These are phyloP conservation scores for Saccharomycopsis sp. DNA, from an alignment of 805 yeast genomes.

Conservation along the genomic window DNA sequence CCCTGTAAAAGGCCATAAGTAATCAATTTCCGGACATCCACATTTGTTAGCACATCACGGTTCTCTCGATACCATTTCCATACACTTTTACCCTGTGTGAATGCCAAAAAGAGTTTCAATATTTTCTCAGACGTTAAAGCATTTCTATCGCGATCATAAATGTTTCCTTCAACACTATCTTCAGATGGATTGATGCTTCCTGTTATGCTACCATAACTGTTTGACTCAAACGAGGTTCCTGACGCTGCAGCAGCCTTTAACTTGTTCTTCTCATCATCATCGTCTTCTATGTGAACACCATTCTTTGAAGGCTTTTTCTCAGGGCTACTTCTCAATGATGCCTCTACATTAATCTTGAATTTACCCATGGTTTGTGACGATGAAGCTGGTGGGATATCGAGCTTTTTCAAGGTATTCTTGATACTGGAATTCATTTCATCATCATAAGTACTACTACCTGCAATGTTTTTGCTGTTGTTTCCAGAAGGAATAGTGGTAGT, in stretches of 20 bases:
- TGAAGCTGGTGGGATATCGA: neutral
- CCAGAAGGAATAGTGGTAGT: neutral
- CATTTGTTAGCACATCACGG: constrained; percentile 32
- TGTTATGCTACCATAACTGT: constrained; percentile 4
- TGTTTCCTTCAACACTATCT: constrained; percentile 1
- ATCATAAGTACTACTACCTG: neutral
- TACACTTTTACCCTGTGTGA: constrained; percentile 71
- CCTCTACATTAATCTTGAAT: neutral
- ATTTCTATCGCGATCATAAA: constrained; percentile 16
- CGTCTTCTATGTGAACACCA: neutral
- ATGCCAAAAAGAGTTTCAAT: constrained; percentile 67
- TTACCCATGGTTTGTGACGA: neutral
- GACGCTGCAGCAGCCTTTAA: neutral
- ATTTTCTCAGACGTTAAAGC: constrained; percentile 61
- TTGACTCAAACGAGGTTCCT: constrained; percentile 1
- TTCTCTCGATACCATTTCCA: constrained; percentile 79
- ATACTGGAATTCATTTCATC: neutral
- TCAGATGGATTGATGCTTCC: constrained; percentile 12
- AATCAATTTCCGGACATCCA: constrained; percentile 80
- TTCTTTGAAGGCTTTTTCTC: neutral
- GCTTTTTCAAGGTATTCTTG: neutral
- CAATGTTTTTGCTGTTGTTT: neutral
- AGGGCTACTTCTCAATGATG: neutral
- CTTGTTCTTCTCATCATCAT: neutral
- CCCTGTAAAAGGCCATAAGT: constrained; percentile 84